Evolutionary conservation across 2,329 filamentous ascomycete species (phyloP).

Genomic region (Chaetomiaceae sp.): DNA sequence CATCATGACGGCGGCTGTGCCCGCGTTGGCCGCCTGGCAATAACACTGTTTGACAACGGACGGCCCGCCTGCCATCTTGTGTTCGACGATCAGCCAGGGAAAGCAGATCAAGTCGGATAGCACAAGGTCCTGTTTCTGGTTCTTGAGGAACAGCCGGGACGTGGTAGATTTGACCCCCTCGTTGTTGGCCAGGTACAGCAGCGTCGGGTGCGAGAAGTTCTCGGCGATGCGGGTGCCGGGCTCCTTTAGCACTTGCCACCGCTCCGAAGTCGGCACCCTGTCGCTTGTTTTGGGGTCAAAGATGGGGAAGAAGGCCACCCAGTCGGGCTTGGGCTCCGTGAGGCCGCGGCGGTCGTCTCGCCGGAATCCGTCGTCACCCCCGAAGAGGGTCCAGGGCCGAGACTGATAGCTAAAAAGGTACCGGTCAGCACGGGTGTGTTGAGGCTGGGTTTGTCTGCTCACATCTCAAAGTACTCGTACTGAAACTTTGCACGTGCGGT

Average conservation of each 20-base stretch:
- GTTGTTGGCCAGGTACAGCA: neutral
- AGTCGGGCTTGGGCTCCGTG: neutral
- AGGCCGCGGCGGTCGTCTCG: neutral
- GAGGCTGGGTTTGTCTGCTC: neutral
- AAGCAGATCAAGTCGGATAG: conserved; percentile 4
- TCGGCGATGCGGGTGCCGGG: neutral
- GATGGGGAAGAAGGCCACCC: conserved; percentile 2
- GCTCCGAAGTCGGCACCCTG: neutral
- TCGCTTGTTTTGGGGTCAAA: neutral
- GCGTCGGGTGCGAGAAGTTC: neutral
- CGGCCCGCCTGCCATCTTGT: neutral
- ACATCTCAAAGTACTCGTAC: neutral
- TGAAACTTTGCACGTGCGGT: neutral
- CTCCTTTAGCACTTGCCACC: neutral
- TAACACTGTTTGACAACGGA: neutral
- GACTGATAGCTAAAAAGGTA: neutral
- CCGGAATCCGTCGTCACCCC: neutral
- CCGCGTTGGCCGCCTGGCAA: conserved; percentile 9
- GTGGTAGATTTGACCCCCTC: neutral
- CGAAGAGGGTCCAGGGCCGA: conserved; percentile 1
- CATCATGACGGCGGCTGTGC: conserved; percentile 8
- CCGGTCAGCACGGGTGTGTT: neutral
- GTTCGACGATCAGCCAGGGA: conserved; percentile 6
- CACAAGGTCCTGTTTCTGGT: neutral
- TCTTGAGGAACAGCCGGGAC: neutral